Base-by-base conservation (phyloP, 306 rosid genomes). In the Trifolium subterraneum region DNA sequence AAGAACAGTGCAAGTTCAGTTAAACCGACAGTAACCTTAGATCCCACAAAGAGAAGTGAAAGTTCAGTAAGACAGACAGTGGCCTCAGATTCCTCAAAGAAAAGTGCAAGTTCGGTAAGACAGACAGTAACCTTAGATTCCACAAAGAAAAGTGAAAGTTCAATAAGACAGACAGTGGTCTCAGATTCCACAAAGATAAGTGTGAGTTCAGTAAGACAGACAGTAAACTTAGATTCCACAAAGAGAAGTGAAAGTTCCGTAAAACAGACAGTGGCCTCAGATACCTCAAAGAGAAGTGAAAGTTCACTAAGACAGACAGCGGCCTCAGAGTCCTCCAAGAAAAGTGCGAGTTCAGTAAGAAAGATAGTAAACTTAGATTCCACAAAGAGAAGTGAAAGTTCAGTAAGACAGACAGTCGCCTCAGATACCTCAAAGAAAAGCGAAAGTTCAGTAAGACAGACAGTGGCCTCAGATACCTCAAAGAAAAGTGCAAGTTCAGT, bases 391-490 rank as follows among this genome's bases (percentile, higher is more conserved):
- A 38, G 11, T 68, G 81, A 58, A 50, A 81, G 67, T 59, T 81
- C 68, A 27, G 64, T 81, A 56, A 72, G 12, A 36, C 58, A 41
- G 33, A 20, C 13, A 19, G 25, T 54, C 0, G 4, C 59, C 65
- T 55, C 63, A 6, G 81, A 59, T 50, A 70, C 86, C 8, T 25
- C 77, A 20, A 90, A 76, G 84, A 90, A 86, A 77, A 39, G 4
- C 71, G 83, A 67, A 45, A 82, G 68, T 60, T 81, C 66, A 39
- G 65, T 83, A 55, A 85, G 75, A 66, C 71, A 70, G 14, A 42
- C 58, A 31, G 33, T 45, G 48, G 5, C 14, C 27, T 8, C 10
- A 52, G 27, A 52, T 52, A 19, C 60, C 60, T 8, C 29, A 52
- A 52, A 19, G 27, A 52, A 10, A 52, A 52, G 6, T 19, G 11